These are phyloP conservation scores for Apiosordaria backusii DNA, from an alignment of 495 filamentous ascomycete genomes.

Conservation along the genomic window DNA sequence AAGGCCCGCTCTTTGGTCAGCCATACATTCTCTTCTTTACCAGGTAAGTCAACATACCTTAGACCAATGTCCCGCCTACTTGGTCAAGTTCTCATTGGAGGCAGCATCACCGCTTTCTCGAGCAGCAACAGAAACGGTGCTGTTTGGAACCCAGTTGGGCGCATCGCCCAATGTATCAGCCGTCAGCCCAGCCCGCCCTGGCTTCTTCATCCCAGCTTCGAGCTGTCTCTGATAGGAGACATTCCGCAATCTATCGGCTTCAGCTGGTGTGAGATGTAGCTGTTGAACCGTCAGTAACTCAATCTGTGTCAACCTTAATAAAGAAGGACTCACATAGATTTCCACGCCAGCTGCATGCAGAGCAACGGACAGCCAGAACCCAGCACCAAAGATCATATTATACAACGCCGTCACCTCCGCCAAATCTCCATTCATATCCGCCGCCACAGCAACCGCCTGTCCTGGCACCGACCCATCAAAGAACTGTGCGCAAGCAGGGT, in stretches of 20 bases:
- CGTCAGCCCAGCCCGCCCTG: conserved; percentile 47
- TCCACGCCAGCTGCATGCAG: conserved; percentile 51
- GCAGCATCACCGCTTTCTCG: background rate
- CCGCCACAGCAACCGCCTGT: conserved; percentile 29
- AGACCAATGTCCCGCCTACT: too few species aligned
- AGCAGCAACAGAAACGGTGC: background rate
- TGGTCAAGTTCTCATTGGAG: background rate
- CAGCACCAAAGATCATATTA: conserved; percentile 41
- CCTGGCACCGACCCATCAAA: conserved; percentile 20
- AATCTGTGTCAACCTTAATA: background rate
- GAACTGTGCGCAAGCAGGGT: conserved; percentile 39
- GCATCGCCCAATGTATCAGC: conserved; percentile 46
- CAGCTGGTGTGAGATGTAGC: conserved; percentile 48
- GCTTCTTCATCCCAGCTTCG: conserved; percentile 45
- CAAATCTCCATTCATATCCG: conserved; percentile 19
- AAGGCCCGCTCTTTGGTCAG: too few species aligned
- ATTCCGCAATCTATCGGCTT: conserved; percentile 45
- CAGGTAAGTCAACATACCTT: too few species aligned
- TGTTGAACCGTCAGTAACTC: conserved; percentile 13
- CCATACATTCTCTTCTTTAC: too few species aligned
- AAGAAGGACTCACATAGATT: conserved; percentile 42
- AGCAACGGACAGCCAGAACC: conserved; percentile 44
- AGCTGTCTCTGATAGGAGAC: conserved; percentile 51
- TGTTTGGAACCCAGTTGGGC: conserved; percentile 23
- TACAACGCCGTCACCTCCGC: conserved; percentile 35